A percentile compares a stretch with the other conserved stretches of the same genome.
These are phyloP conservation scores for Chaetomium fimeti DNA, from an alignment of 495 filamentous ascomycete genomes.

Conservation along the genomic window DNA sequence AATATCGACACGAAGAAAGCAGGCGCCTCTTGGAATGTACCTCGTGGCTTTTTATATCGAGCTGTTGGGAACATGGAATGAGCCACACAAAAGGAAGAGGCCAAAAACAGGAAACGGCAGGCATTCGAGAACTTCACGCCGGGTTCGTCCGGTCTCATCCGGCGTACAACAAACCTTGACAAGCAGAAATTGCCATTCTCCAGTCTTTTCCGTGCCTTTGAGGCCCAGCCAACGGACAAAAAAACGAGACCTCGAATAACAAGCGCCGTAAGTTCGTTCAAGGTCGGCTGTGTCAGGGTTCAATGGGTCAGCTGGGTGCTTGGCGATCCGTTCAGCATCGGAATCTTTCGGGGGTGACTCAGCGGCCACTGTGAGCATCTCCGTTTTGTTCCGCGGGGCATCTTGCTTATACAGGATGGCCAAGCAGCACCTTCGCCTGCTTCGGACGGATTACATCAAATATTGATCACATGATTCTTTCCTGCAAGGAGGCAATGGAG, in stretches of 20 bases:
- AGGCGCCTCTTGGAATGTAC: background rate
- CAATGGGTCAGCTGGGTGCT: slow-evolving; percentile 23
- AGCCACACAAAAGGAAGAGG: background rate
- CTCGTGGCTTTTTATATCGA: background rate
- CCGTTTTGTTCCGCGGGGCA: background rate
- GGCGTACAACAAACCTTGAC: slow-evolving; percentile 3
- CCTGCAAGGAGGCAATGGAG: no score
- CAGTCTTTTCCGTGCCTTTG: background rate
- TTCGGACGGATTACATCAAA: background rate
- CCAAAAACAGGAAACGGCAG: background rate
- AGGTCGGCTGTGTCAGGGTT: slow-evolving; percentile 11
- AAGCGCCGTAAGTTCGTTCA: background rate
- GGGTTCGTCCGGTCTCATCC: slow-evolving; percentile 22
- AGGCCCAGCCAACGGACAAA: slow-evolving; percentile 5
- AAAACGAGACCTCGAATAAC: background rate
- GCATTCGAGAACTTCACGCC: background rate
- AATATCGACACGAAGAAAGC: background rate
- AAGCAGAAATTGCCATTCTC: background rate
- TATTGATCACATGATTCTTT: no score
- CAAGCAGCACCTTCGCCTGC: background rate
- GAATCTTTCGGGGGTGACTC: slow-evolving; percentile 26
- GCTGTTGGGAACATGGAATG: background rate
- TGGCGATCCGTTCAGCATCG: slow-evolving; percentile 11
- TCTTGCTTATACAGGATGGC: background rate
- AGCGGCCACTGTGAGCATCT: background rate